Evolutionary conservation across 1,284 basidiomycete genomes (phyloP), one percentile per base, ranked within the genome.

Genomic region (Rhodotorula sp.): DNA sequence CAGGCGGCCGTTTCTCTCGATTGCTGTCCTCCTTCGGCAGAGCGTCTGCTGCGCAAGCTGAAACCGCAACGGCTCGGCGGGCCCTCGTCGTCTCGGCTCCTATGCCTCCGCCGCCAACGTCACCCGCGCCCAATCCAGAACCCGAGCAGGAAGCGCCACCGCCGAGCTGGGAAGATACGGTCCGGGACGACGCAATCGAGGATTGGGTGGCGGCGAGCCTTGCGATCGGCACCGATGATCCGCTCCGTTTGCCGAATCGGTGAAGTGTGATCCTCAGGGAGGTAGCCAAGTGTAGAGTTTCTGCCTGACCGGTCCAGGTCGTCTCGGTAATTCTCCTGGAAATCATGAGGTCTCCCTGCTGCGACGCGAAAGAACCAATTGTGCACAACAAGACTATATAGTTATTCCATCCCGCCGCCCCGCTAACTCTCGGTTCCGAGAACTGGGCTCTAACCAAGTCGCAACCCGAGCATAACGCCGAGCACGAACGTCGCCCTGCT

Each of bases 401-500:
- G 10, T 43, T 43, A 43, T 43, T 43, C 38, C 38, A 43, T 14
- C 12, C 38, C 38, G 2, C 34, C n/a, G 28, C 5, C 19, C 18
- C 31, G n/a, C n/a, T n/a, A n/a, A n/a, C n/a, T n/a, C n/a, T n/a
- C n/a, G n/a, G 23, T 10, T 38, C 2, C 6, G 10, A 43, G 50
- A 52, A 23, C 10, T 16, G 50, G 21, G 21, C 50, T 52, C 50
- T 47, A 75, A 18, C 75, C 75, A 14, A 76, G 58, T 43, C 75
- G 59, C 12, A 76, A 59, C 3, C 78, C 78, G 21, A 79, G 57
- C 43, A 70, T 55, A 3, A 79, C 60, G 1, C 78, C 78, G 21
- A 75, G 72, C 12, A 75, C 71, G 34, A 79, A 78, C n/a, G 77
- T 77, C 50, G 77, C 77, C 16, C 78, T 55, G 45, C 68, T 65